These are phyloP conservation scores for Aurinia saxatilis DNA, from an alignment of 345 rosid genomes.

Conservation along the genomic window DNA sequence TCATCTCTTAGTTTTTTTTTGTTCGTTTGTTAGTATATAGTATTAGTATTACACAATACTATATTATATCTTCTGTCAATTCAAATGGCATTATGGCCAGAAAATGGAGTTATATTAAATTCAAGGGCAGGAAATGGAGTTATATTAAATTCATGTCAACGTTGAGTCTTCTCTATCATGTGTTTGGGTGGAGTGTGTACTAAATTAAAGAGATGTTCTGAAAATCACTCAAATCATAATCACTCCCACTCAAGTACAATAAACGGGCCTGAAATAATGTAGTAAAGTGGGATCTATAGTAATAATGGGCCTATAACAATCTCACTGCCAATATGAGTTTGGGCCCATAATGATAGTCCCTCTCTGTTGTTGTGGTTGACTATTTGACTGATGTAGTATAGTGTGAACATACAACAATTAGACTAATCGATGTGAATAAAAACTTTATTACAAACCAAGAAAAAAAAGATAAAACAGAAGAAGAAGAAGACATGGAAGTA, in stretches of 20 bases:
- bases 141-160: not conserved
- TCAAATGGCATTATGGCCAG: not conserved
- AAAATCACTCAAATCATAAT: not conserved
- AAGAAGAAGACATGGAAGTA: constrained; percentile 14
- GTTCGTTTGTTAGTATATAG: not conserved
- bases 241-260: not conserved
- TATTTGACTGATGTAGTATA: not conserved
- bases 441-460: constrained; percentile 7
- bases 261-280: not conserved
- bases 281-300: not conserved
- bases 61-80: not conserved
- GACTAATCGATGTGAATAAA: not conserved
- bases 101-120: not conserved
- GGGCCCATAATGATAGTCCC: not conserved
- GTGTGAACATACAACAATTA: constrained; percentile 3
- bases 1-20: not conserved
- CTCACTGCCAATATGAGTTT: not conserved
- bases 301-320: constrained; percentile 1
- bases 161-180: not conserved
- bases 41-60: not conserved
- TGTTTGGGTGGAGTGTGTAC: not conserved
- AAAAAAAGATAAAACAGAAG: constrained; percentile 9
- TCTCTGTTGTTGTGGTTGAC: not conserved
- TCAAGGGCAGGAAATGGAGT: constrained; percentile 1
- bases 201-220: not conserved